phyloP scores from a whole-genome alignment of 495 filamentous ascomycete species.

The Acidiella bohemica region DNA sequence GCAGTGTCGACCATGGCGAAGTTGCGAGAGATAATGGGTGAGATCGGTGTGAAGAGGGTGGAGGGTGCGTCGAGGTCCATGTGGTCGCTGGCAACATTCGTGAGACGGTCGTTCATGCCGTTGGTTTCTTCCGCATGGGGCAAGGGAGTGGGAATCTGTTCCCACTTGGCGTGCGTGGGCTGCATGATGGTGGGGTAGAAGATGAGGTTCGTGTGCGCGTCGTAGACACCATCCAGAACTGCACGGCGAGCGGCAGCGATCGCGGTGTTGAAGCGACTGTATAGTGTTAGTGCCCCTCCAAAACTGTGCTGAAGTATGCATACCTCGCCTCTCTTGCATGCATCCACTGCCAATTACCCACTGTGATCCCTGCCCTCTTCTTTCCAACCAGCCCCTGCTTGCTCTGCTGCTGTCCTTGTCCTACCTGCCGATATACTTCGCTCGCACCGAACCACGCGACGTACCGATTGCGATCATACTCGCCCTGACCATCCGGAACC shows the following conservation, averaged over 20 bases:
- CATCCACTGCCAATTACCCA: constrained; percentile 94
- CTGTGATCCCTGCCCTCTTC: constrained; percentile 74
- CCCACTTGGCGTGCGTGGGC: constrained; percentile 73
- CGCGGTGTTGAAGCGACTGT: constrained; percentile 65
- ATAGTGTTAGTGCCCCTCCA: constrained; percentile 21
- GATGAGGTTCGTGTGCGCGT: constrained; percentile 83
- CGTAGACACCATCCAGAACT: constrained; percentile 70
- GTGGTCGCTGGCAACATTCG: constrained; percentile 2
- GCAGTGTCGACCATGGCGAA: constrained; percentile 62
- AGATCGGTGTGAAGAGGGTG: constrained; percentile 48
- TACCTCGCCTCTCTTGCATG: constrained; percentile 84
- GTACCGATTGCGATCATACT: constrained; percentile 90
- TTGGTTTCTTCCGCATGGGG: constrained; percentile 9
- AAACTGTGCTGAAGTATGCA: constrained; percentile 19
- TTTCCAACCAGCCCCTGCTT: constrained; percentile 62
- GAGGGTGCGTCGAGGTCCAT: constrained; percentile 8
- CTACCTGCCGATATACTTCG: constrained; percentile 68
- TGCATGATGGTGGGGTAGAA: constrained; percentile 81
- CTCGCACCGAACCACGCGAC: constrained; percentile 97
- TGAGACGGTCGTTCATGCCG: constrained; percentile 6
- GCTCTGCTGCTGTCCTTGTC: constrained; percentile 50
- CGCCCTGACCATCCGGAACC: constrained; percentile 53
- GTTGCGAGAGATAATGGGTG: constrained; percentile 52
- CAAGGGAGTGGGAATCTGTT: constrained; percentile 31
- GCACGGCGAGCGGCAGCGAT: constrained; percentile 48